Conservation (phyloP, 2,329 filamentous ascomycete species). For the Beauveria sp. region DNA sequence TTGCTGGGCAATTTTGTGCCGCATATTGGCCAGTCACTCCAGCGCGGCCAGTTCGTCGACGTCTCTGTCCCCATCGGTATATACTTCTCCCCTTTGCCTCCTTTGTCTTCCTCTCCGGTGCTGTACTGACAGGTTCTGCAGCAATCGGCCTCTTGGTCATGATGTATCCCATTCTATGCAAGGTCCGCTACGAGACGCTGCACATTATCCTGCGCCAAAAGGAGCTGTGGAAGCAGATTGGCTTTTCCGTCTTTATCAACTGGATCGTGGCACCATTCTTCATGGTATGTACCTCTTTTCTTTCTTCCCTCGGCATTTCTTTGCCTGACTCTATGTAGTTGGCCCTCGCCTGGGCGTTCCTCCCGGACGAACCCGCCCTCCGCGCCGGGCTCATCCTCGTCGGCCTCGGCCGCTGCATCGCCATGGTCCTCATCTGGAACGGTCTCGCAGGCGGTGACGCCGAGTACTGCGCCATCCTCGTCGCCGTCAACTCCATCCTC, state of each 20-base stretch:
- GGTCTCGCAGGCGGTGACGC: constrained; percentile 62
- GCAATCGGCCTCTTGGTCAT: constrained; percentile 68
- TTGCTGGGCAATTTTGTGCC: constrained; percentile 62
- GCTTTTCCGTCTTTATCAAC: constrained; percentile 61
- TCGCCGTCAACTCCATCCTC: constrained; percentile 58
- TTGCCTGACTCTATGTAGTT: constrained; percentile 26
- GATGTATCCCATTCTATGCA: constrained; percentile 82
- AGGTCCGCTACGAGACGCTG: constrained; percentile 63
- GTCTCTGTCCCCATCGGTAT: constrained; percentile 51
- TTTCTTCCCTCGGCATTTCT: background rate
- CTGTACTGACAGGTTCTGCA: constrained; percentile 19
- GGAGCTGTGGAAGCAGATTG: constrained; percentile 62
- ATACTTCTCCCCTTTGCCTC: constrained; percentile 1
- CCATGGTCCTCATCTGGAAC: constrained; percentile 61
- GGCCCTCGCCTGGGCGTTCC: constrained; percentile 52
- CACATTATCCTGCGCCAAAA: constrained; percentile 52
- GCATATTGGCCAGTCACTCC: constrained; percentile 46
- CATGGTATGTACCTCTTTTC: constrained; percentile 43
- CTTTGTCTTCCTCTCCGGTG: background rate
- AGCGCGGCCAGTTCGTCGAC: constrained; percentile 58
- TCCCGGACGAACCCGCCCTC: constrained; percentile 42
- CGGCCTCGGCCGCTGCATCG: constrained; percentile 28
- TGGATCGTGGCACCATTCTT: constrained; percentile 69
- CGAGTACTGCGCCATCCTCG: constrained; percentile 68
- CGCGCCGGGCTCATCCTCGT: constrained; percentile 28